These are phyloP conservation scores for Ramaria rubella DNA, from an alignment of 768 basidiomycete genomes.

Conservation along the genomic window DNA sequence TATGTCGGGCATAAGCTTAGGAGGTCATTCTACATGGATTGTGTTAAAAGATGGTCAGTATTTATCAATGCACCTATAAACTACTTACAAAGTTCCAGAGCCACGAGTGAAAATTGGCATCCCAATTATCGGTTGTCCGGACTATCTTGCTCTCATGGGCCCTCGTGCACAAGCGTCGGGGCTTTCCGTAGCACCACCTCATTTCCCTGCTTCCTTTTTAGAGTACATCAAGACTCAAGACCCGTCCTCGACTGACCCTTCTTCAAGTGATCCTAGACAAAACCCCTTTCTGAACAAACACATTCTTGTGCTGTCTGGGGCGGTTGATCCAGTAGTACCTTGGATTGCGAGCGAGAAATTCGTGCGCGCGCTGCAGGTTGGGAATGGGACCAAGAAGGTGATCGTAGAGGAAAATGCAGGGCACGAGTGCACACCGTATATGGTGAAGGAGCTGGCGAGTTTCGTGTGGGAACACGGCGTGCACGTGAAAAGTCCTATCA, in stretches of 20 bases:
- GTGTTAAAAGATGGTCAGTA: slow-evolving; percentile 48
- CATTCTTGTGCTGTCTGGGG: slow-evolving; percentile 66
- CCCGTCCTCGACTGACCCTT: slow-evolving; percentile 39
- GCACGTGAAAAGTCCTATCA: background rate
- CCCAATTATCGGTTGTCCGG: slow-evolving; percentile 64
- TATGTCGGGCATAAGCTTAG: slow-evolving; percentile 70
- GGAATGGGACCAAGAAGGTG: slow-evolving; percentile 51
- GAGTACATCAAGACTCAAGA: slow-evolving; percentile 41
- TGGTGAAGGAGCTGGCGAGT: slow-evolving; percentile 44
- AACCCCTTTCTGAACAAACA: slow-evolving; percentile 69
- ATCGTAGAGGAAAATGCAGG: slow-evolving; percentile 49
- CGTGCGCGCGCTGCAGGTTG: slow-evolving; percentile 49
- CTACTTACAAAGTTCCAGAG: slow-evolving; percentile 24
- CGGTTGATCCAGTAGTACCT: slow-evolving; percentile 59
- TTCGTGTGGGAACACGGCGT: slow-evolving; percentile 8
- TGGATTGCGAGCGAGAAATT: slow-evolving; percentile 51
- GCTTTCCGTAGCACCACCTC: slow-evolving; percentile 42
- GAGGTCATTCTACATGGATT: slow-evolving; percentile 82
- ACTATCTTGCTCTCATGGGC: slow-evolving; percentile 51
- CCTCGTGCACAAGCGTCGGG: slow-evolving; percentile 44
- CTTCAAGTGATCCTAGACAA: slow-evolving; percentile 23
- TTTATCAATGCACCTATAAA: slow-evolving; percentile 15
- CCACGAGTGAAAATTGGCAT: slow-evolving; percentile 38
- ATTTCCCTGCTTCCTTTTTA: slow-evolving; percentile 50
- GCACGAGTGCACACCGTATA: slow-evolving; percentile 55